Evolutionary conservation across 2,329 filamentous ascomycete genomes (phyloP).

Genomic region (Colletotrichum sp.): DNA sequence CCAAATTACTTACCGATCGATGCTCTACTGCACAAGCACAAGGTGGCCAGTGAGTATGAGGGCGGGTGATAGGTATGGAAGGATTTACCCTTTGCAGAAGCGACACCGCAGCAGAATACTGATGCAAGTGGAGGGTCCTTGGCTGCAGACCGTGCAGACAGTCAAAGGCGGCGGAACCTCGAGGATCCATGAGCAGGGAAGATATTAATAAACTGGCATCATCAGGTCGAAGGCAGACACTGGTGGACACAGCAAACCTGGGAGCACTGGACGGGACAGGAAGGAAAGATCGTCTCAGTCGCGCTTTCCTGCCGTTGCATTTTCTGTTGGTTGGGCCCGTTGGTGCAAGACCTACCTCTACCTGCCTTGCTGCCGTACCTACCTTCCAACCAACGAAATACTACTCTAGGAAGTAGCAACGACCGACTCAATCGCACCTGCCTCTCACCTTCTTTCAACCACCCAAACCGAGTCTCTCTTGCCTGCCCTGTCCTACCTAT

Average conservation of each 20-base stretch:
- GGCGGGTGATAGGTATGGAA: not conserved
- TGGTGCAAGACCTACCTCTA: not conserved
- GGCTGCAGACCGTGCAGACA: not conserved
- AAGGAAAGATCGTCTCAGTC: not conserved
- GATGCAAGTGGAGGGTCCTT: not conserved
- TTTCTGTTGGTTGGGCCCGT: not conserved
- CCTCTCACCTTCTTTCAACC: not conserved
- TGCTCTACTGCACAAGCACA: not conserved
- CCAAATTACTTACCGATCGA: not conserved
- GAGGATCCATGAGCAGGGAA: not conserved
- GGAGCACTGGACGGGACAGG: not conserved
- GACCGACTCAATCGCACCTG: not conserved
- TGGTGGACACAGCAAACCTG: not conserved
- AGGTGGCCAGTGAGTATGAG: not conserved
- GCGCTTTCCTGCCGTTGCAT: not conserved
- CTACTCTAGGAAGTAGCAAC: not conserved
- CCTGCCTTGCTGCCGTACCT: not conserved
- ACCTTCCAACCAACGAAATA: not conserved
- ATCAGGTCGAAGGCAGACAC: not conserved
- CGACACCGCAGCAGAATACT: not conserved
- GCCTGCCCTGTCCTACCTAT: not conserved
- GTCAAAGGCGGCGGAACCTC: not conserved
- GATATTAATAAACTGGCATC: not conserved
- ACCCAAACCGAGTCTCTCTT: not conserved
- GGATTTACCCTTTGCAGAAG: not conserved